phyloP scores from a whole-genome alignment of 2,329 filamentous ascomycete species.

The Botryotinia globosa region DNA sequence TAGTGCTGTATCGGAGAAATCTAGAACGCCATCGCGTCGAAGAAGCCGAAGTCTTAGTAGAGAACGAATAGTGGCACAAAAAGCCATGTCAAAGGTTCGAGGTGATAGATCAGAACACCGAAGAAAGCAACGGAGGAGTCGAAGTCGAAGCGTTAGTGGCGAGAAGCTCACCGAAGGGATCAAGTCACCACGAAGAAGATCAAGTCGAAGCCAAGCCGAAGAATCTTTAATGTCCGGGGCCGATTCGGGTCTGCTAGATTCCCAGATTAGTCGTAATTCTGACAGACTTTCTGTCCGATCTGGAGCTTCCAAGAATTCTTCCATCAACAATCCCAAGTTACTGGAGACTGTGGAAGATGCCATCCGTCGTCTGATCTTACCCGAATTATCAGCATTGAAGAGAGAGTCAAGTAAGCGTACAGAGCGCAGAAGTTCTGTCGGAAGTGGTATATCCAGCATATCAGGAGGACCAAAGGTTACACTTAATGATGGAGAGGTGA shows the following conservation, averaged over 20 bases:
- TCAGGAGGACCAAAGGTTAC: constrained; percentile 57
- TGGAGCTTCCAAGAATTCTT: constrained; percentile 52
- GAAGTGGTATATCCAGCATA: constrained; percentile 54
- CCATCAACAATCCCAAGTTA: constrained; percentile 69
- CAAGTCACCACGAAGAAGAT: constrained; percentile 47
- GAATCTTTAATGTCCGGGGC: constrained; percentile 44
- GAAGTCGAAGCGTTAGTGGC: constrained; percentile 47
- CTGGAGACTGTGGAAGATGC: constrained; percentile 73
- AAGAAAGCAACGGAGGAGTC: constrained; percentile 43
- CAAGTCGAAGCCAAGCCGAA: constrained; percentile 51
- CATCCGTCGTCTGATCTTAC: constrained; percentile 71
- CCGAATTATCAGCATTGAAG: constrained; percentile 87
- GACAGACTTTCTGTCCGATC: constrained; percentile 59
- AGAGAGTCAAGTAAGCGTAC: constrained; percentile 80
- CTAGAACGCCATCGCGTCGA: constrained; percentile 57
- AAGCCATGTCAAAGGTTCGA: constrained; percentile 65
- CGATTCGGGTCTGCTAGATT: constrained; percentile 56
- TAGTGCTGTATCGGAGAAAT: constrained; percentile 43
- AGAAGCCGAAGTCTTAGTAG: constrained; percentile 63
- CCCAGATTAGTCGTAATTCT: constrained; percentile 52
- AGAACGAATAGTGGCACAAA: constrained; percentile 62
- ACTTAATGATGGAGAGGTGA: constrained; percentile 54
- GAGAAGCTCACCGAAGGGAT: constrained; percentile 45
- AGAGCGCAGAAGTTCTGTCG: constrained; percentile 17
- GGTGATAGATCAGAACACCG: constrained; percentile 47